These are phyloP conservation scores for Lactifluus hygrophoroides DNA, from an alignment of 768 basidiomycete genomes.

Conservation along the genomic window DNA sequence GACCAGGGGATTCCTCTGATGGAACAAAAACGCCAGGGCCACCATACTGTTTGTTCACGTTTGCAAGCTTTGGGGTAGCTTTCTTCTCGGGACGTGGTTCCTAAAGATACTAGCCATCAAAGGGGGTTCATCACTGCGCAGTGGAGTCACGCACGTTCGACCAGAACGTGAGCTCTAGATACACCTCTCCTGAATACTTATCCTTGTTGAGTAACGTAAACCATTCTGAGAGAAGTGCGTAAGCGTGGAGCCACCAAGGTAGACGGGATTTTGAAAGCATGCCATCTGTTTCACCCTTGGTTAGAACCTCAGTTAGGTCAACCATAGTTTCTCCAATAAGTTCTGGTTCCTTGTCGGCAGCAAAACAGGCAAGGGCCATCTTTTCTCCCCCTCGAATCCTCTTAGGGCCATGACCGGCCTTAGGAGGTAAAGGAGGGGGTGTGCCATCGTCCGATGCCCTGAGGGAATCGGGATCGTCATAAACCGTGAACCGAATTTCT, in stretches of 20 bases:
- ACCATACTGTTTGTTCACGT: conserved; percentile 55
- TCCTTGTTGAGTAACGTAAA: conserved; percentile 85
- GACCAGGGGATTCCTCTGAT: conserved; percentile 18
- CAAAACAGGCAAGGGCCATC: conserved; percentile 83
- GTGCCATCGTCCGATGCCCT: conserved; percentile 23
- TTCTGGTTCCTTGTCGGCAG: conserved; percentile 94
- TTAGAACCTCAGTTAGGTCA: conserved; percentile 82
- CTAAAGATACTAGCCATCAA: conserved; percentile 31
- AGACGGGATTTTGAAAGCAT: conserved; percentile 25
- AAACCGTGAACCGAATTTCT: conserved; percentile 86
- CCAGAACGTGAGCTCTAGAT: conserved; percentile 95
- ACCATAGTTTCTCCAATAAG: conserved; percentile 88
- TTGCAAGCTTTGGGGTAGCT: conserved; percentile 38
- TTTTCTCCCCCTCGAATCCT: conserved; percentile 62
- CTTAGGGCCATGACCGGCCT: conserved; percentile 34
- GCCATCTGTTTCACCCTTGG: conserved; percentile 97
- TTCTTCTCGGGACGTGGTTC: conserved; percentile 76
- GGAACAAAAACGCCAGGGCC: conserved; percentile 74
- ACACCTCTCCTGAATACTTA: conserved; percentile 92
- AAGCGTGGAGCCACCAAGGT: conserved; percentile 6
- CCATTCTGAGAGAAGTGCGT: conserved; percentile 68
- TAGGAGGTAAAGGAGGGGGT: conserved; percentile 66
- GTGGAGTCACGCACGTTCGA: conserved; percentile 58
- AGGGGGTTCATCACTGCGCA: neutral
- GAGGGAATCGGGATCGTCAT: conserved; percentile 53